phyloP scores from a whole-genome alignment of 441 rosid species.

The Syzygium malaccense region DNA sequence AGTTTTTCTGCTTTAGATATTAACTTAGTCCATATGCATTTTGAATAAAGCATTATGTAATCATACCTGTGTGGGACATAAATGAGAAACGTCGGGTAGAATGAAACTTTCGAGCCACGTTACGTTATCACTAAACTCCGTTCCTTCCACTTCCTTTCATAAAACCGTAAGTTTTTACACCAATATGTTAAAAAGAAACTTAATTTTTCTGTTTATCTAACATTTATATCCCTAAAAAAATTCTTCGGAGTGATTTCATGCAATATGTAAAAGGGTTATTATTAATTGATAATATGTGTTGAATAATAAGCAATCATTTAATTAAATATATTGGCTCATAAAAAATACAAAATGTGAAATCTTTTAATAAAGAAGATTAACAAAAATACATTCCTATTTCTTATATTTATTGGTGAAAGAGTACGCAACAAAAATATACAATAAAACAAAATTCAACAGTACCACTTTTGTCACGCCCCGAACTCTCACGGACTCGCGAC shows the following conservation, averaged over 20 bases:
- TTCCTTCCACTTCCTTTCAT: too few relatives aligned
- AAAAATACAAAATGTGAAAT: neutral
- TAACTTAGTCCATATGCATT: neutral
- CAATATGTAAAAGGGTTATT: neutral
- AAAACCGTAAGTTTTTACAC: too few relatives aligned
- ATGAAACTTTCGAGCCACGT: too few relatives aligned
- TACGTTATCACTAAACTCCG: too few relatives aligned
- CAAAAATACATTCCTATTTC: neutral
- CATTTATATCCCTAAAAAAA: neutral
- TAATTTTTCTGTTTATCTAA: neutral
- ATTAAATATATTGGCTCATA: neutral
- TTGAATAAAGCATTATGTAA: neutral
- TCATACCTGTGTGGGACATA: too few relatives aligned
- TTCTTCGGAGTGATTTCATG: neutral
- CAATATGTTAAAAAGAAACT: neutral
- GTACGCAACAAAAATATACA: neutral
- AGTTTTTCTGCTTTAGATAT: too few relatives aligned
- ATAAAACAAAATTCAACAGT: neutral
- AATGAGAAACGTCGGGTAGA: neutral
- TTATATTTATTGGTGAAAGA: accelerated
- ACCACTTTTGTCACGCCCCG: too few relatives aligned
- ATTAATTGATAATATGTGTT: neutral
- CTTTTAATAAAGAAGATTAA: neutral
- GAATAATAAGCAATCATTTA: neutral
- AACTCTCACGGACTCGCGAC: too few relatives aligned